Percentiles rank a stretch among this genome's conserved stretches.
phyloP scores from a whole-genome alignment of 306 rosid species.

The Boehmeria nivea region DNA sequence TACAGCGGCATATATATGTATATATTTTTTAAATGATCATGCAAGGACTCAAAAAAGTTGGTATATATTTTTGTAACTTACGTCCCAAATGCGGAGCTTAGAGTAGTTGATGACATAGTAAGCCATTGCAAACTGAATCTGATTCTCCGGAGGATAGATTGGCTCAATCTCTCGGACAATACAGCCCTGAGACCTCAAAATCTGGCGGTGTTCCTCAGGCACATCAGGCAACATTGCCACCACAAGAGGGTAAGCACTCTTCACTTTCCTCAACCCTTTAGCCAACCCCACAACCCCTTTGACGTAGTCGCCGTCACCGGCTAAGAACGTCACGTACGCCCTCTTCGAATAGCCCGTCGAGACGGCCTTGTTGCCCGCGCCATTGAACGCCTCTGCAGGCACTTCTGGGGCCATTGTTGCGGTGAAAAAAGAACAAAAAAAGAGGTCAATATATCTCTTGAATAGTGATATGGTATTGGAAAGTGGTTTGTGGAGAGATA shows the following conservation, averaged over 20 bases:
- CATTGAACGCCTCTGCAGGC: slow-evolving; percentile 17
- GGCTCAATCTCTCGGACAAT: slow-evolving; percentile 53
- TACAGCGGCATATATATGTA: too few relatives aligned
- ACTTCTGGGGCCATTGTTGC: slow-evolving; percentile 30
- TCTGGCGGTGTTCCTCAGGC: slow-evolving; percentile 50
- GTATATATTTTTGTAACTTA: slow-evolving; percentile 24
- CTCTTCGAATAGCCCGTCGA: slow-evolving; percentile 23
- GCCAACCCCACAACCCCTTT: slow-evolving; percentile 64
- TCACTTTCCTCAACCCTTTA: slow-evolving; percentile 49
- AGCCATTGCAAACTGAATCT: slow-evolving; percentile 56
- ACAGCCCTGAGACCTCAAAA: slow-evolving; percentile 47
- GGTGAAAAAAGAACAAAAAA: too few relatives aligned
- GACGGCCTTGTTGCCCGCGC: slow-evolving; percentile 13
- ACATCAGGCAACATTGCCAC: slow-evolving; percentile 63
- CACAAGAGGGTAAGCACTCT: slow-evolving; percentile 47
- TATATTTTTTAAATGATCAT: too few relatives aligned
- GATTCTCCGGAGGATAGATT: slow-evolving; percentile 47
- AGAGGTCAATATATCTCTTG: too few relatives aligned
- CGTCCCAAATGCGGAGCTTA: slow-evolving; percentile 67
- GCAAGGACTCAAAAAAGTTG: too few relatives aligned
- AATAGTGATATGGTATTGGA: background rate
- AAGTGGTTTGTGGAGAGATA: too few relatives aligned
- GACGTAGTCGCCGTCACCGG: slow-evolving; percentile 55
- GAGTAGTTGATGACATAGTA: slow-evolving; percentile 69
- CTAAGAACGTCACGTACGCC: slow-evolving; percentile 56